A percentile compares a stretch with the other conserved stretches of the same genome.
phyloP scores from a whole-genome alignment of 1,139 yeast genomes.

The Nakaseomyces bracarensis region DNA sequence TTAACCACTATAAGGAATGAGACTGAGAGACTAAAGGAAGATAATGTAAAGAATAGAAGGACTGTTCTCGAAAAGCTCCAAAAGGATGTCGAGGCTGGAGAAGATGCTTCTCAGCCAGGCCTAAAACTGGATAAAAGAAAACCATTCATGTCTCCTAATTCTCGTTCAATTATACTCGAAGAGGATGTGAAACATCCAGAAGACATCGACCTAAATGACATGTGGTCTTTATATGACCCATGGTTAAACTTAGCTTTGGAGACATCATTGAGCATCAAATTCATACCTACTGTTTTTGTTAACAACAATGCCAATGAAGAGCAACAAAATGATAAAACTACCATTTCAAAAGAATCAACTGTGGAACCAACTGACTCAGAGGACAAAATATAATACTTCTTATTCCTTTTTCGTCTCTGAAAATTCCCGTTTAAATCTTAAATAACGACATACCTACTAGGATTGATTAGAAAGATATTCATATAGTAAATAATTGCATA shows the following conservation, averaged over 20 bases:
- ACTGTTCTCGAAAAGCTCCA: neutral
- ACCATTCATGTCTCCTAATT: neutral
- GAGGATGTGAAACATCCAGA: slow-evolving; percentile 17
- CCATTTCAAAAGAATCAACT: neutral
- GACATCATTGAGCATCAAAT: slow-evolving; percentile 31
- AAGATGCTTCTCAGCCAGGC: no score
- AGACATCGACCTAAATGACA: slow-evolving; percentile 25
- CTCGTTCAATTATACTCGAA: slow-evolving; percentile 13
- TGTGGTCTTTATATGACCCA: slow-evolving; percentile 31
- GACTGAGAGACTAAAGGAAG: slow-evolving; percentile 10
- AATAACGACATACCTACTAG: no score
- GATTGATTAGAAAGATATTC: no score
- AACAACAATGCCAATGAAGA: neutral
- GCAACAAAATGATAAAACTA: neutral
- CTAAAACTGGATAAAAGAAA: no score
- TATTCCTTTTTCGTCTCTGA: no score
- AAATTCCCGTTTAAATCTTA: no score
- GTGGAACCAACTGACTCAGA: neutral
- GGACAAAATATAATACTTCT: no score
- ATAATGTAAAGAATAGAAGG: slow-evolving; percentile 15
- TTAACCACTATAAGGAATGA: slow-evolving; percentile 13
- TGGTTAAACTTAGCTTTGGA: slow-evolving; percentile 32
- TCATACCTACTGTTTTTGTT: slow-evolving; percentile 26
- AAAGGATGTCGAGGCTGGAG: neutral
- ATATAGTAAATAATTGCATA: no score